Evolutionary conservation across 2,329 filamentous ascomycete species (phyloP), one percentile per base, ranked within the genome.

Genomic region (Aspergillus pseudoterreus): DNA sequence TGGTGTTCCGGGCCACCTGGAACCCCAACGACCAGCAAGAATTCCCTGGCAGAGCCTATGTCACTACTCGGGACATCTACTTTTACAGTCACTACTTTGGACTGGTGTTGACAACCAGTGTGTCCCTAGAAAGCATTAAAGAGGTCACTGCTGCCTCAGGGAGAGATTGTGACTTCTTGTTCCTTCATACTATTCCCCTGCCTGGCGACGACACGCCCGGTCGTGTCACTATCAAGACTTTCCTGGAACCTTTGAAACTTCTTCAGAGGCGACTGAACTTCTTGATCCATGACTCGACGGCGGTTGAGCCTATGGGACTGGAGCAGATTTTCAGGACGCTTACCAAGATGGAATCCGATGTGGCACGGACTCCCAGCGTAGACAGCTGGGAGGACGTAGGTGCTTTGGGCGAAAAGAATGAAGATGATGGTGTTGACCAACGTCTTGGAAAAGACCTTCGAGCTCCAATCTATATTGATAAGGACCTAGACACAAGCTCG

Each of bases 31-130:
- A 88, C 49, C 81, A 85, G 59, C 86, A 88, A 69, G 85, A 88
- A 54, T 90, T 97, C 53, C 86, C 86, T 8, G 86, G 94, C 1
- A 84, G 94, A 48, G 85, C 95, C 21, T 99, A 95, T 68, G 85
- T 96, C 53, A 97, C 92, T 0, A 80, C 86, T 0, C 85, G 87
- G 55, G 88, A 92, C 57, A 85, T 99, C 68, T 97, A 95, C 70
- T 97, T 99, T 66, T 99, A 96, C 72, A 95, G 92, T 62, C 88
- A 97, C 64, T 89, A 96, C 65, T 85, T 96, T 68, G 94, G 94
- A 5, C 80, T 99, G 5, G 87, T 97, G 1, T 79, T 96, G 33
- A 88, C 92, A 1, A 92, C 91, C 46, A 83, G 83, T 14, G 83
- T 95, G 46, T 84, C 81, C 49, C 78, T 99, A 51, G 81, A 85